phyloP scores from a whole-genome alignment of 176 grass and related monocot species.

The Oryza nivara region DNA sequence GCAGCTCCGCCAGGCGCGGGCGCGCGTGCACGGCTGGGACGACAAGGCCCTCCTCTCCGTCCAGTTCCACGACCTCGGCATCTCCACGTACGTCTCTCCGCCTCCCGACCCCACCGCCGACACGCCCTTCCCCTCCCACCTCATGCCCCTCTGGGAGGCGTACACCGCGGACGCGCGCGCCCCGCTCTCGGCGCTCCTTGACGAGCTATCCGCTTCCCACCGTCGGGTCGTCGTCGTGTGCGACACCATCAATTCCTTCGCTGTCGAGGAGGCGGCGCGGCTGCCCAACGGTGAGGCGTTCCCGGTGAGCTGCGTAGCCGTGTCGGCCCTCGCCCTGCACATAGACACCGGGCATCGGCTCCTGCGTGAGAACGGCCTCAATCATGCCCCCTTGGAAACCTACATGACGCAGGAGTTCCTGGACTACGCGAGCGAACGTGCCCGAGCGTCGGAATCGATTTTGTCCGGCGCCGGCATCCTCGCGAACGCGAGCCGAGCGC shows the following conservation, averaged over 20 bases:
- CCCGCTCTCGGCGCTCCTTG: conserved; percentile 40
- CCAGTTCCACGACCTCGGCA: conserved; percentile 56
- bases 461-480: background rate
- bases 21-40: conserved; percentile 46
- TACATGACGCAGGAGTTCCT: conserved; percentile 13
- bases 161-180: background rate
- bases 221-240: conserved; percentile 47
- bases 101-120: conserved; percentile 28
- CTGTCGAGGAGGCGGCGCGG: conserved; percentile 19
- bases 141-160: conserved; percentile 41
- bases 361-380: conserved; percentile 10
- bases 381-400: background rate
- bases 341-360: background rate
- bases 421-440: background rate
- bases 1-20: conserved; percentile 55
- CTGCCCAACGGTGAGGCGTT: conserved; percentile 56
- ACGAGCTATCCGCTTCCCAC: background rate
- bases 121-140: conserved; percentile 51
- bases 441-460: too few relatives aligned
- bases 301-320: conserved; percentile 35
- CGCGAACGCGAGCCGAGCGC: conserved; percentile 30
- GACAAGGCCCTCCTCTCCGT: background rate
- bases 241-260: conserved; percentile 43
- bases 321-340: conserved; percentile 28
- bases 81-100: conserved; percentile 42